Percentiles rank a stretch among this genome's conserved stretches.
phyloP scores from a whole-genome alignment of 1,284 basidiomycete genomes.

The Phlebopus sp. region DNA sequence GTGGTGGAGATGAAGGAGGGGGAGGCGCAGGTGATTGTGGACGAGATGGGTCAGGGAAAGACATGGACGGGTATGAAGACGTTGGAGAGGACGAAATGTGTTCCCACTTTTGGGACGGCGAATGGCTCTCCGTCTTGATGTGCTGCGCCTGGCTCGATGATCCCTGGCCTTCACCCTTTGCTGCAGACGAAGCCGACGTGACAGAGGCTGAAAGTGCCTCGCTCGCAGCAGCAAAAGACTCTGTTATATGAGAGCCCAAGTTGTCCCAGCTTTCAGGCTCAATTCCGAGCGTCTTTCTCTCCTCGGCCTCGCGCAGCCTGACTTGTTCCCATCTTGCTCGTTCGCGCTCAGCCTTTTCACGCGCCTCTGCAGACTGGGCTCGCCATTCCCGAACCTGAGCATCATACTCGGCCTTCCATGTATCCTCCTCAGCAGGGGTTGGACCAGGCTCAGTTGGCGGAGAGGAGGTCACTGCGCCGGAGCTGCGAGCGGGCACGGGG shows the following conservation, averaged over 20 bases:
- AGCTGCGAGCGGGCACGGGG: constrained; percentile 15
- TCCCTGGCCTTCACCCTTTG: constrained; percentile 44
- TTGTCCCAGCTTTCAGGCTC: constrained; percentile 51
- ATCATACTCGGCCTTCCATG: constrained; percentile 67
- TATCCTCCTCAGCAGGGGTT: constrained; percentile 29
- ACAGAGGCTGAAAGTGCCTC: constrained; percentile 18
- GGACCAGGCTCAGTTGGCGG: constrained; percentile 6
- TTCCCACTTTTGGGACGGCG: constrained; percentile 66
- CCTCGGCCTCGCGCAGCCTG: constrained; percentile 21
- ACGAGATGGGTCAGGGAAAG: constrained; percentile 56
- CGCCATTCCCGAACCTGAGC: constrained; percentile 71
- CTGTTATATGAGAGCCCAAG: constrained; percentile 37
- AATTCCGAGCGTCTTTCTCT: constrained; percentile 38
- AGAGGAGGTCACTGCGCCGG: constrained; percentile 14
- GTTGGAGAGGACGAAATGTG: constrained; percentile 59
- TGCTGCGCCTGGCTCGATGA: constrained; percentile 8
- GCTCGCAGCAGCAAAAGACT: constrained; percentile 17
- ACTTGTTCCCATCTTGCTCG: constrained; percentile 70
- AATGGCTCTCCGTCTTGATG: constrained; percentile 18
- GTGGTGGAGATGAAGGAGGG: constrained; percentile 25
- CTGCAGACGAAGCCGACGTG: constrained; percentile 31
- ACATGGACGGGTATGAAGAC: constrained; percentile 75
- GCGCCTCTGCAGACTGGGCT: constrained; percentile 67
- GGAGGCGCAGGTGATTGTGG: constrained; percentile 43
- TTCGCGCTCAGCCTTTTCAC: constrained; percentile 71